Evolutionary conservation across 2,329 filamentous ascomycete genomes (phyloP).

Genomic region (Fusarium mexicanum): DNA sequence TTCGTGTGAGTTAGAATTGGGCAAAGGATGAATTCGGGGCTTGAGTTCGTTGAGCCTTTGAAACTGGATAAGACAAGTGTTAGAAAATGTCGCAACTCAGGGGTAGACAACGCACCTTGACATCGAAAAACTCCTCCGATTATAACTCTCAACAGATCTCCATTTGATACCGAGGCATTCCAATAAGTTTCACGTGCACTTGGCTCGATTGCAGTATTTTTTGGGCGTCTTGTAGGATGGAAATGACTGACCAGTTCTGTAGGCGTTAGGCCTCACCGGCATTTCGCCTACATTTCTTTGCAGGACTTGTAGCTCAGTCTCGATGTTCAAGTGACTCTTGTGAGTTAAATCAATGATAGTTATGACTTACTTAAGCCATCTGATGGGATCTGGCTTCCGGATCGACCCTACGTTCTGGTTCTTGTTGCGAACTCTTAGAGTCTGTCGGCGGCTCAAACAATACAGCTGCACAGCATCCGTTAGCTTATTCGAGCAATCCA

Average conservation of each 20-base stretch:
- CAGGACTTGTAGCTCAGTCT: not conserved
- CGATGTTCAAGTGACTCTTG: too few species aligned
- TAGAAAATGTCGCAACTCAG: not conserved
- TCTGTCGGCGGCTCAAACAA: too few species aligned
- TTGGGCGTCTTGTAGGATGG: not conserved
- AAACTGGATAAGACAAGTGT: not conserved
- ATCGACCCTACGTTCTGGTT: not conserved
- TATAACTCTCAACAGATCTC: accelerated
- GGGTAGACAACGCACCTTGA: not conserved
- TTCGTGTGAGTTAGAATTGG: not conserved
- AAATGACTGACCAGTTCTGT: not conserved
- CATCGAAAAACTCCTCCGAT: accelerated
- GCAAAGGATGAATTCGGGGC: not conserved
- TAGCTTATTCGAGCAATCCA: not conserved
- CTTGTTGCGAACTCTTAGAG: not conserved
- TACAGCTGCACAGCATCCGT: not conserved
- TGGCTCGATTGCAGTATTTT: too few species aligned
- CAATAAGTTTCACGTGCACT: accelerated
- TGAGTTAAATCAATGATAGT: too few species aligned
- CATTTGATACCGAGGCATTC: accelerated
- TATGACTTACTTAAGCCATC: too few species aligned
- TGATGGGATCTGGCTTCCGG: not conserved
- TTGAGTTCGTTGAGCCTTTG: not conserved
- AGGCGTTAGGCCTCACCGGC: not conserved
- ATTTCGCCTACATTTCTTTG: not conserved